Percentiles rank a stretch among this genome's conserved stretches.
Conservation (phyloP, 805 yeast species). For the Metschnikowia rubicola region DNA sequence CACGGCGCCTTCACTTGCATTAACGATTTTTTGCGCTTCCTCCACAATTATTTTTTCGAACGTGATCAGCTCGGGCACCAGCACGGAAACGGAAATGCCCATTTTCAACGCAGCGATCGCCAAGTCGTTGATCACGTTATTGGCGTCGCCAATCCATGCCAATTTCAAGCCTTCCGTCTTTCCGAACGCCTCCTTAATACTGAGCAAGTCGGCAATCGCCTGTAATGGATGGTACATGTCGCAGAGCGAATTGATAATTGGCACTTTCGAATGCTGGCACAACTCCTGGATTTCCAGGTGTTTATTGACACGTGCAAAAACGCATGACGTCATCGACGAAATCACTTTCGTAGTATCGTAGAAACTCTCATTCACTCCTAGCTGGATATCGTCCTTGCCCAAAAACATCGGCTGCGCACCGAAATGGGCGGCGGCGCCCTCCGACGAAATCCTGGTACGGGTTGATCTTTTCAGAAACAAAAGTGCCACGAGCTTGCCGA, state of each 20-base stretch:
- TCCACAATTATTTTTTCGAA: slow-evolving; percentile 53
- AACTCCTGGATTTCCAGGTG: slow-evolving; percentile 80
- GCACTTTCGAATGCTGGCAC: slow-evolving; percentile 77
- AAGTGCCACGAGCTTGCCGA: slow-evolving; percentile 80
- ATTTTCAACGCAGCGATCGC: slow-evolving; percentile 80
- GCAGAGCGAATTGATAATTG: slow-evolving; percentile 90
- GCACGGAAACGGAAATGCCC: slow-evolving; percentile 79
- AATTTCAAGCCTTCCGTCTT: slow-evolving; percentile 64
- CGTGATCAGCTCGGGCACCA: slow-evolving; percentile 76
- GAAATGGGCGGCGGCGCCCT: slow-evolving; percentile 88
- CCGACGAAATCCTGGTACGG: slow-evolving; percentile 89
- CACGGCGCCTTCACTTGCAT: slow-evolving; percentile 40
- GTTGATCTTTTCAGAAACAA: slow-evolving; percentile 91
- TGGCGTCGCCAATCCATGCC: slow-evolving; percentile 96
- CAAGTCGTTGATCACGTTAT: slow-evolving; percentile 92
- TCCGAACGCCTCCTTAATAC: slow-evolving; percentile 77
- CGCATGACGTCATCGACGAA: slow-evolving; percentile 94
- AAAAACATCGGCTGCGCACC: slow-evolving; percentile 97
- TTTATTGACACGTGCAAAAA: slow-evolving; percentile 90
- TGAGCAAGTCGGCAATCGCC: slow-evolving; percentile 86
- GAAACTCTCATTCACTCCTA: slow-evolving; percentile 90
- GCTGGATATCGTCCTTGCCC: slow-evolving; percentile 94
- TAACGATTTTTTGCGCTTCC: slow-evolving; percentile 47
- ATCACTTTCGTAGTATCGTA: slow-evolving; percentile 87
- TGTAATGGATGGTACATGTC: slow-evolving; percentile 93